phyloP scores from a whole-genome alignment of 2,329 filamentous ascomycete genomes.

The Trematosphaeria pertusa region DNA sequence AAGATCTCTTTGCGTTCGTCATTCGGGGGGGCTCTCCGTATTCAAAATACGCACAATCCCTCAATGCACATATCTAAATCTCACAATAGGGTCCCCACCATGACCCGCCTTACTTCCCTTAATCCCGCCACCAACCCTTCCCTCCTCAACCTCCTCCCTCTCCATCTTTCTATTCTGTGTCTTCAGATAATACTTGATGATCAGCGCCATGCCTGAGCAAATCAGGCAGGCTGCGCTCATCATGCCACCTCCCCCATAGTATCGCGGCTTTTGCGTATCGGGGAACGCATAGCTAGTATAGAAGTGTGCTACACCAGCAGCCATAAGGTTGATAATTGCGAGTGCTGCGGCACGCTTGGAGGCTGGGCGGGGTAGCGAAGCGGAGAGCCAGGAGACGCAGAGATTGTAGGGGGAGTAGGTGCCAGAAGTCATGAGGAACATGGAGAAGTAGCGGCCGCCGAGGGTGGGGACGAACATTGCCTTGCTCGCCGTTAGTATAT shows the following conservation, averaged over 20 bases:
- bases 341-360: slow-evolving; percentile 39
- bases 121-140: slow-evolving; percentile 9
- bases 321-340: slow-evolving; percentile 33
- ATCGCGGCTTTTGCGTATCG: slow-evolving; percentile 9
- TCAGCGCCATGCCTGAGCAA: slow-evolving; percentile 5
- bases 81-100: slow-evolving; percentile 14
- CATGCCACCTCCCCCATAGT: slow-evolving; percentile 14
- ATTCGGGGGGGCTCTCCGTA: too few species aligned
- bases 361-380: slow-evolving; percentile 38
- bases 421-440: slow-evolving; percentile 62
- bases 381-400: slow-evolving; percentile 38
- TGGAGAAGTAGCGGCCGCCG: slow-evolving; percentile 64
- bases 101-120: slow-evolving; percentile 9
- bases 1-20: too few species aligned
- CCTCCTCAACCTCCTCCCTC: slow-evolving; percentile 7
- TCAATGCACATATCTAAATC: slow-evolving; percentile 19
- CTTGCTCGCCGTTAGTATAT: not conserved
- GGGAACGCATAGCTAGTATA: slow-evolving; percentile 29
- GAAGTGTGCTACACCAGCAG: slow-evolving; percentile 37
- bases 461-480: slow-evolving; percentile 23
- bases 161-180: slow-evolving; percentile 15
- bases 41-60: too few species aligned
- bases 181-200: slow-evolving; percentile 19
- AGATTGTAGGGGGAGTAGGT: slow-evolving; percentile 28
- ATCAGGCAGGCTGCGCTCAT: slow-evolving; percentile 19